Conservation (phyloP, 352 stramenopile species). For the Pythium monospermum region DNA sequence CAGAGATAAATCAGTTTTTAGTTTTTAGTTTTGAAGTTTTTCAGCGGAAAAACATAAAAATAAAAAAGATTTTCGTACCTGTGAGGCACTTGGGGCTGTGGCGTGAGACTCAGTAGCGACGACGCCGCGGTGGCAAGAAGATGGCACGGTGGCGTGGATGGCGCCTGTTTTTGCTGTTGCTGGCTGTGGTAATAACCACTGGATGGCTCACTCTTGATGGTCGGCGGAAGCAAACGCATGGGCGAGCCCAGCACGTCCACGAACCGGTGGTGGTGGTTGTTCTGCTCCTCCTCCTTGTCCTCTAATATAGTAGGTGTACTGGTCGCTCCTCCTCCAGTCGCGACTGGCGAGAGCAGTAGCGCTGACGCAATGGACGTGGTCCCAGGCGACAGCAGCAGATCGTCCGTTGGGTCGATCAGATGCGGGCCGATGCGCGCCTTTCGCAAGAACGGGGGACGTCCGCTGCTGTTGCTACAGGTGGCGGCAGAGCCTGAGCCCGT, state of each 20-base stretch:
- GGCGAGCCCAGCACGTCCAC: no score
- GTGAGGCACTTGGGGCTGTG: conserved; percentile 21
- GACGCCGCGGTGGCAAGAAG: conserved; percentile 24
- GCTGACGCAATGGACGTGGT: conserved; percentile 22
- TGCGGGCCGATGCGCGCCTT: conserved; percentile 22
- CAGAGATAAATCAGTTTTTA: no score
- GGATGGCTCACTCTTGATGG: neutral
- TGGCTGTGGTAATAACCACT: conserved; percentile 6
- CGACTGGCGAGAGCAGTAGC: conserved; percentile 20
- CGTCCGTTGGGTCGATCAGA: conserved; percentile 20
- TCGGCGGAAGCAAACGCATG: no score
- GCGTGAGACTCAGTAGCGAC: conserved; percentile 27
- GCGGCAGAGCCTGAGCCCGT: conserved; percentile 2
- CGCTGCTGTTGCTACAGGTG: neutral
- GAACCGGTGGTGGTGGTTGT: no score
- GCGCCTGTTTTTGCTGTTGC: conserved; percentile 10
- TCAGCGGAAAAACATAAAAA: no score
- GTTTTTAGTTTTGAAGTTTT: no score
- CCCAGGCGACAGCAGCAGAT: conserved; percentile 11
- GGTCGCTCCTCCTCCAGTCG: no score
- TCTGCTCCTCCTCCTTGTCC: no score
- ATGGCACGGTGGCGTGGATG: conserved; percentile 17
- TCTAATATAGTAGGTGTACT: no score
- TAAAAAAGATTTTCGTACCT: no score
- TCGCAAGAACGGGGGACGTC: conserved; percentile 14